Evolutionary conservation across 352 stramenopile species (phyloP).

Genomic region (Globisporangium emineosum): DNA sequence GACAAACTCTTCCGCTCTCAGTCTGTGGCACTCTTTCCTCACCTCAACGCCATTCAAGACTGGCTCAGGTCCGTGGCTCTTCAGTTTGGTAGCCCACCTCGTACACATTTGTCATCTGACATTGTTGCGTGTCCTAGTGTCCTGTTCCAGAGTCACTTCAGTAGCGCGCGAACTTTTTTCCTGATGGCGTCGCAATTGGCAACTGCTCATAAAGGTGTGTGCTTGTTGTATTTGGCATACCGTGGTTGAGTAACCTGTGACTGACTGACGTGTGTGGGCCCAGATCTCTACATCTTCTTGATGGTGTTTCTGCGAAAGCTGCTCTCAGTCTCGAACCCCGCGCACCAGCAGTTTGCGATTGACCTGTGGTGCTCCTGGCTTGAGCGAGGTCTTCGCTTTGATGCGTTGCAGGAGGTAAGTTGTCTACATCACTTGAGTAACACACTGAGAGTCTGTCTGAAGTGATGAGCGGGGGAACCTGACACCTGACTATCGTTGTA

Average conservation of each 20-base stretch:
- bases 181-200: conserved; percentile 41
- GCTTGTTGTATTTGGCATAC: neutral
- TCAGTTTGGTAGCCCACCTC: neutral
- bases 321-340: conserved; percentile 41
- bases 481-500: neutral
- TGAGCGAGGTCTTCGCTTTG: conserved; percentile 35
- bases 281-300: conserved; percentile 78
- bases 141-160: conserved; percentile 46
- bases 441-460: too few species aligned
- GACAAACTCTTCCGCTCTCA: conserved; percentile 29
- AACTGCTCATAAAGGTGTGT: conserved; percentile 40
- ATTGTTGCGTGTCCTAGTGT: conserved; percentile 17
- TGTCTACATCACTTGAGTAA: neutral
- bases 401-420: conserved; percentile 63
- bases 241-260: neutral
- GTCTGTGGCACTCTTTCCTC: conserved; percentile 27
- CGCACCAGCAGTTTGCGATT: conserved; percentile 57
- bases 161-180: conserved; percentile 39
- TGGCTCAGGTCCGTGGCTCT: conserved; percentile 47
- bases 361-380: conserved; percentile 74
- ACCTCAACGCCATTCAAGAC: conserved; percentile 61
- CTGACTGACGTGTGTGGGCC: conserved; percentile 7
- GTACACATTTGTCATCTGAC: conserved; percentile 1
- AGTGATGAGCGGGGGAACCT: neutral
- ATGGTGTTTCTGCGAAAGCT: conserved; percentile 83